Evolutionary conservation across 352 stramenopile genomes (phyloP).

Genomic region (Elongisporangium senticosum): DNA sequence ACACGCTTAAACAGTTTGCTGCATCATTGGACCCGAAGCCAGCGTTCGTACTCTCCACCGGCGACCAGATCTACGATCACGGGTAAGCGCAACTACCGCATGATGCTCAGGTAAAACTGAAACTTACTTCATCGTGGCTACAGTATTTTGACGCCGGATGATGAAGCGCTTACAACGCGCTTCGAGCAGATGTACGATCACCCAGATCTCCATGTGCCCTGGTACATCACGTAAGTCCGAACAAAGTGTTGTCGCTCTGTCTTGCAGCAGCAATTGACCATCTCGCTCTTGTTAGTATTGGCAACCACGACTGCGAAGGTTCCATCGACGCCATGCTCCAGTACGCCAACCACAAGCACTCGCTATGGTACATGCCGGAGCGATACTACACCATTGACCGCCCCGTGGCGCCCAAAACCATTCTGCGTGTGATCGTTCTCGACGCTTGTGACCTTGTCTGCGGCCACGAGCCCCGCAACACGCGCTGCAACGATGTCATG

Average conservation of each 20-base stretch:
- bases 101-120: background rate
- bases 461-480: conserved; percentile 68
- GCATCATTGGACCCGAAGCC: conserved; percentile 47
- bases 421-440: conserved; percentile 72
- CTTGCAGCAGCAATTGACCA: background rate
- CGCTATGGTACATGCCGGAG: conserved; percentile 73
- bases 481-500: conserved; percentile 74
- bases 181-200: conserved; percentile 85
- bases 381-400: conserved; percentile 79
- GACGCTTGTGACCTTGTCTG: conserved; percentile 83
- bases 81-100: conserved; percentile 28
- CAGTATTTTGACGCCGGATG: conserved; percentile 54
- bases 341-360: conserved; percentile 63
- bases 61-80: conserved; percentile 84
- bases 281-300: conserved; percentile 34
- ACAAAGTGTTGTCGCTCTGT: background rate
- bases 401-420: conserved; percentile 72
- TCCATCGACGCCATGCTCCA: conserved; percentile 75
- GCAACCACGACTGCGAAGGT: conserved; percentile 86
- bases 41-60: conserved; percentile 76
- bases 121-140: background rate
- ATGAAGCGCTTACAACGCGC: conserved; percentile 53
- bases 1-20: conserved; percentile 56
- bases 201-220: conserved; percentile 56
- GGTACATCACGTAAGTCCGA: conserved; percentile 77